Base-by-base conservation (phyloP, 106 monocot genomes). In the Dendrobium nobile region DNA sequence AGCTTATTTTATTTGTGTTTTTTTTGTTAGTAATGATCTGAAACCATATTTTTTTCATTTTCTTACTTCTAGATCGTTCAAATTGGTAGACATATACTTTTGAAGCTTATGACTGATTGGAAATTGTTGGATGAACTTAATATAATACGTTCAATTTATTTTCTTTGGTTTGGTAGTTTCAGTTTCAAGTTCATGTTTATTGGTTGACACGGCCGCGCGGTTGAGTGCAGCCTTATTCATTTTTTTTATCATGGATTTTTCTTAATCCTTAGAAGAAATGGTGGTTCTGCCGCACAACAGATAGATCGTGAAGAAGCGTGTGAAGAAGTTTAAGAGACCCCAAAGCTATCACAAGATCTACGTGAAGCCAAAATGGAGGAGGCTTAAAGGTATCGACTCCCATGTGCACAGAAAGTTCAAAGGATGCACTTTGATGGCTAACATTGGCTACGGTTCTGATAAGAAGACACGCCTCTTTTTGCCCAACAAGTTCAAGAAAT, bases 51-150 rank as follows among this genome's bases (percentile, higher is more conserved):
- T 48, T 48, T 48, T 20, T 54, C 77, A 37, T 73, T 59, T 28
- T 45, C 55, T 77, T 59, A n/a, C n/a, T 84, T 45, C 67, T 80
- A 98, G 97, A 89, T 98, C 80, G 97, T 94, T 87, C 80, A 84
- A 41, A 80, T 94, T n/a, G 97, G 94, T 56, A 92, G 84, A 55
- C 82, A 84, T 82, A 98, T 94, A 72, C 77, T 94, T 47, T 70
- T 79, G 61, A 98, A 92, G 83, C 85, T 98, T 55, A 98, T 98
- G 92, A 81, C 75, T 84, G 97, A 89, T 26, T 98, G 97, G 94
- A 90, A 81, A 87, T 86, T 98, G 84, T 92, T 94, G 89, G 91
- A 92, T 81, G 94, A 94, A 79, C 90, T 98, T 47, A 81, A 89
- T 83, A 87, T 94, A 22, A 85, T 98, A 77, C 94, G 89, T 84